Percentiles rank a stretch among this genome's conserved stretches.
These are phyloP conservation scores for Coleophoma cylindrospora DNA, from an alignment of 2,329 filamentous ascomycete genomes.

Conservation along the genomic window DNA sequence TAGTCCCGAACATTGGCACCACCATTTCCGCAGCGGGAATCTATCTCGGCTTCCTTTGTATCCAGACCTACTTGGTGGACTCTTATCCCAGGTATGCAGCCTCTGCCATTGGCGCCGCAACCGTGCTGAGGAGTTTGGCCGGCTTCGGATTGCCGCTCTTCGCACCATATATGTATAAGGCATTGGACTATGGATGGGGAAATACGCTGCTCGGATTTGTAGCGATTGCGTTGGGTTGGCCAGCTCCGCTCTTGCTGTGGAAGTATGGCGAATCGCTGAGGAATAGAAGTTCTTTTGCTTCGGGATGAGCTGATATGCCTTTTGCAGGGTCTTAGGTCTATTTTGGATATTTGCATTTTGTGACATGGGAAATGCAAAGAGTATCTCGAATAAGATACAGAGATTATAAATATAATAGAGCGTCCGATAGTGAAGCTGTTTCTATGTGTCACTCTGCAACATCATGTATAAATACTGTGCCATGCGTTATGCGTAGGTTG, in stretches of 20 bases:
- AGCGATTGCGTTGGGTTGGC: conserved; percentile 44
- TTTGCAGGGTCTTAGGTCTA: no score
- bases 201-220: conserved; percentile 42
- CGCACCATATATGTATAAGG: conserved; percentile 23
- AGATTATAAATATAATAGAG: no score
- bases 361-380: no score
- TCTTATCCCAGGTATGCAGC: conserved; percentile 33
- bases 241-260: conserved; percentile 40
- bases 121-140: conserved; percentile 20
- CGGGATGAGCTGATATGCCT: conserved; percentile 9
- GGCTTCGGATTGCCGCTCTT: conserved; percentile 23
- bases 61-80: conserved; percentile 47
- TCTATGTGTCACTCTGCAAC: no score
- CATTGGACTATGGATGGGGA: conserved; percentile 41
- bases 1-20: conserved; percentile 52
- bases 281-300: conserved; percentile 35
- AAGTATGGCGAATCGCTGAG: conserved; percentile 31
- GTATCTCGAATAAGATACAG: no score
- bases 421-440: no score
- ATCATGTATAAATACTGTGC: no score
- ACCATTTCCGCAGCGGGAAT: conserved; percentile 44
- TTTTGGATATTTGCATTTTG: no score
- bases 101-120: conserved; percentile 32
- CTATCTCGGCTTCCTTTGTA: conserved; percentile 26
- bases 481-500: no score